Evolutionary conservation across 345 rosid genomes (phyloP).

Genomic region (Linum tenue): DNA sequence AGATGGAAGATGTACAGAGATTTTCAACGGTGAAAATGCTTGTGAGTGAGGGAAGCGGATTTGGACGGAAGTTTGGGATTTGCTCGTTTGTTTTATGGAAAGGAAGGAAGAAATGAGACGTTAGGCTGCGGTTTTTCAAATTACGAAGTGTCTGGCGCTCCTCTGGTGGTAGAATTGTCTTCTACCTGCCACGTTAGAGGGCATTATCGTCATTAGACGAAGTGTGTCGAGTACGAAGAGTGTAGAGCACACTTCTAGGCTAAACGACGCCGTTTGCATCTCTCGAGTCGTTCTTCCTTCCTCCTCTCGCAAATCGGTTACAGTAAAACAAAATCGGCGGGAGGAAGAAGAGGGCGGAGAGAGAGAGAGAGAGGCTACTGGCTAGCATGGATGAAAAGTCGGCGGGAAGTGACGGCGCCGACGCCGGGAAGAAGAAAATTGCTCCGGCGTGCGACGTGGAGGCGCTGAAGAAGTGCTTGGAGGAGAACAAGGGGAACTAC

Average conservation of each 20-base stretch:
- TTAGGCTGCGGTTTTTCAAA: slow-evolving; percentile 5
- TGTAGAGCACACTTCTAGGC: slow-evolving; percentile 3
- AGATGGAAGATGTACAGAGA: too few species aligned
- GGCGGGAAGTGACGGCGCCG: slow-evolving; percentile 8
- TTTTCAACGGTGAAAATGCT: background rate
- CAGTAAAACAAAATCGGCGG: background rate
- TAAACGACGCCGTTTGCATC: background rate
- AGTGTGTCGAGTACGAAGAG: background rate
- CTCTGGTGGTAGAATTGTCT: background rate
- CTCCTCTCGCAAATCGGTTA: slow-evolving; percentile 30
- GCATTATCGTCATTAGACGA: background rate
- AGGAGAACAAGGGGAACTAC: slow-evolving; percentile 71
- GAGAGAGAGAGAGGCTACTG: background rate
- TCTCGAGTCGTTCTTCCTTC: too few species aligned
- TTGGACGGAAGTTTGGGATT: background rate
- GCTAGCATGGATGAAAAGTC: slow-evolving; percentile 21
- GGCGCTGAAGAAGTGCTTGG: slow-evolving; percentile 79
- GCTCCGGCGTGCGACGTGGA: slow-evolving; percentile 64
- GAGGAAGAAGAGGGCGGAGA: background rate
- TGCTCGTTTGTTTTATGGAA: background rate
- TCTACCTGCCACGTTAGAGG: background rate
- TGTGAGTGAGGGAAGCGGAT: background rate
- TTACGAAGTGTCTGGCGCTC: slow-evolving; percentile 1
- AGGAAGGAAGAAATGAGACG: background rate
- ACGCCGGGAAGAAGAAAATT: slow-evolving; percentile 34